phyloP scores from a whole-genome alignment of 202 grass and related monocot genomes.

The Tripidium arundinaceum region DNA sequence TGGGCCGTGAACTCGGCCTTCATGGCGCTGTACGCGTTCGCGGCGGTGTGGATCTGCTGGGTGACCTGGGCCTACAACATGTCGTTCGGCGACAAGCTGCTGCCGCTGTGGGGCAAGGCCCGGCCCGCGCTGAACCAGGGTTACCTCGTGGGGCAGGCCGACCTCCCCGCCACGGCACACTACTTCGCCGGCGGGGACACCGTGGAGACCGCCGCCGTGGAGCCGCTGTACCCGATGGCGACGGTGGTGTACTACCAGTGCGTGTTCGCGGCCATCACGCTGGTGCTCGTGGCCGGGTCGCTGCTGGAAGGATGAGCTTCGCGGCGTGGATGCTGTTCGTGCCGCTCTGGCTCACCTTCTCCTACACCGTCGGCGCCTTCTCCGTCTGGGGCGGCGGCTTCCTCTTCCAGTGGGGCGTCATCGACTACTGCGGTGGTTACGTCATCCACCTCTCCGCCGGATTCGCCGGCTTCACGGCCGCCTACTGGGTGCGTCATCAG shows the following conservation, averaged over 20 bases:
- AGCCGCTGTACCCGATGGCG: constrained; percentile 39
- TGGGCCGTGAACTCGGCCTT: constrained; percentile 72
- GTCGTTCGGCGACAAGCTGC: constrained; percentile 59
- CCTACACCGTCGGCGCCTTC: constrained; percentile 76
- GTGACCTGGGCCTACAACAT: constrained; percentile 63
- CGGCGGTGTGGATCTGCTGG: constrained; percentile 67
- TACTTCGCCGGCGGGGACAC: not conserved
- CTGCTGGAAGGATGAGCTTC: constrained; percentile 47
- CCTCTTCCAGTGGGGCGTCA: constrained; percentile 78
- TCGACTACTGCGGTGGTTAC: constrained; percentile 85
- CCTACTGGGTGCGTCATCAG: constrained; percentile 94
- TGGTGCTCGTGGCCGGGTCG: constrained; percentile 30
- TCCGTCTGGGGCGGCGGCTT: constrained; percentile 78
- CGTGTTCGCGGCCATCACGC: constrained; percentile 48
- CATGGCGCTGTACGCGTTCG: constrained; percentile 78
- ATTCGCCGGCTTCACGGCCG: constrained; percentile 78
- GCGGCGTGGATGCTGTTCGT: constrained; percentile 53
- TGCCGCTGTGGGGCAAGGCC: constrained; percentile 58
- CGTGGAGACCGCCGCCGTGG: constrained; percentile 9
- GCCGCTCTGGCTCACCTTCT: constrained; percentile 65
- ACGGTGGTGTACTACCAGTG: constrained; percentile 47
- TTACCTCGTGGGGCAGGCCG: constrained; percentile 27
- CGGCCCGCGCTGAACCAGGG: constrained; percentile 47
- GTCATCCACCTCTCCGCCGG: constrained; percentile 85
- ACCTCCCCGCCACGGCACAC: constrained; percentile 39